Base-by-base conservation (phyloP, 495 filamentous ascomycete species). In the Aspergillus avenaceus region DNA sequence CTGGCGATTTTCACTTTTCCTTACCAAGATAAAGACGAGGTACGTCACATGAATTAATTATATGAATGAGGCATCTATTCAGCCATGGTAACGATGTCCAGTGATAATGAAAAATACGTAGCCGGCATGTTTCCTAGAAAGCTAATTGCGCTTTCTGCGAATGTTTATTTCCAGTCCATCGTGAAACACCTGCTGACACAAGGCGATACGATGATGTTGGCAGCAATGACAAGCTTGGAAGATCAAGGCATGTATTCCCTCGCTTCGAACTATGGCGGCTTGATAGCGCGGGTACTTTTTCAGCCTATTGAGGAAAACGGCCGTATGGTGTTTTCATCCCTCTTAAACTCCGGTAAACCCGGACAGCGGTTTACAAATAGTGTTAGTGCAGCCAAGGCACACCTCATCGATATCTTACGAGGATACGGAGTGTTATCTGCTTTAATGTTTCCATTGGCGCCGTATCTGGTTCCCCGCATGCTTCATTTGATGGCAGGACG, bases 241-340 rank as follows among this genome's bases (percentile, higher is more conserved):
- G 86, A 90, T 9, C 92, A 97, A 70, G 93, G 93, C n/a, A 84
- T 89, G 14, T 99, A 97, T 66, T 87, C 90, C 0, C 76, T 99
- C 3, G 93, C 92, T 24, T 84, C 87, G 43, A 97, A 97, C 61
- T 99, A 99, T 72, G 93, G 95, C 32, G 86, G 90, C 7, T 80
- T 99, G 2, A 66, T 95, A 43, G 93, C 95, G 3, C 85, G 93
- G 11, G 81, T 97, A 48, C 68, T 99, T 47, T 93, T 99, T 65
- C 93, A 97, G 59, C 93, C 93, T 8, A 81, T 97, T 56, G 93
- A 99, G 61, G 95, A 97, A 65, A 89, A 84, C 55, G 87, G 84
- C 52, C 84, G 95, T 19, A 88, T 84, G 54, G 80, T 95, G 50
- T 97, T 97, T 62, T 87, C 86, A 27, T 84, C 84, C 41, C 76